Evolutionary conservation across 306 rosid species (phyloP), one percentile per base, ranked within the genome.

Genomic region (Castanea mollissima): DNA sequence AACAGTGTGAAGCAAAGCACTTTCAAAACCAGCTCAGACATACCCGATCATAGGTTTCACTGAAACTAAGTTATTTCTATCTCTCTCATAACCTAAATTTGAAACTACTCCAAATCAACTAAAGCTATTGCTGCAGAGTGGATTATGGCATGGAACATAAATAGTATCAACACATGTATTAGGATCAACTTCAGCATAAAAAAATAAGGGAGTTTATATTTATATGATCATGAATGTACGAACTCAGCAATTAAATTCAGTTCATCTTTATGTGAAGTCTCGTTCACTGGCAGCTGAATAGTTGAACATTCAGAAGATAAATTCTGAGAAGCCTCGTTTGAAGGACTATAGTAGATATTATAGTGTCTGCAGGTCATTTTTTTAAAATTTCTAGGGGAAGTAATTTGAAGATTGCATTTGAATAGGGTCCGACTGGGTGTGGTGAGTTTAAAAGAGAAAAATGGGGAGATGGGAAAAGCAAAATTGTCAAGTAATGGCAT

Each of bases 291-390:
- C 3, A 41, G 46, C 46, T 2, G 46, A 38, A 38, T 38, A 7
- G 0, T 0, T 38, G 0, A 0, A 38, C 11, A 38, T 1, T 0
- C 1, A 0, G 0, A 38, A 10, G 0, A 0, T 21, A 0, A 7
- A 0, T 0, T 38, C 11, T 0, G 11, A 38, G 11, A 38, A 2
- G 1, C 3, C 1, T 38, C 1, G 46, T 38, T 7, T 38, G 11
- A 38, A 38, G 1, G 0, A 38, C 11, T 0, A 38, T 0, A 38
- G 46, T 0, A 38, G 46, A 21, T 21, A 21, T 21, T 21, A 21
- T 21, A 21, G 21, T 21, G 21, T 21, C 21, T 21, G 21, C 21
- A 21, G 21, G 21, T 21, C 21, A 21, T 21, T 0, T 7, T 38
- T 38, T 38, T 2, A 1, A 38, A 7, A 38, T 38, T 2, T 0